Base-by-base conservation (phyloP, 805 yeast genomes). In the Candida michaelii region DNA sequence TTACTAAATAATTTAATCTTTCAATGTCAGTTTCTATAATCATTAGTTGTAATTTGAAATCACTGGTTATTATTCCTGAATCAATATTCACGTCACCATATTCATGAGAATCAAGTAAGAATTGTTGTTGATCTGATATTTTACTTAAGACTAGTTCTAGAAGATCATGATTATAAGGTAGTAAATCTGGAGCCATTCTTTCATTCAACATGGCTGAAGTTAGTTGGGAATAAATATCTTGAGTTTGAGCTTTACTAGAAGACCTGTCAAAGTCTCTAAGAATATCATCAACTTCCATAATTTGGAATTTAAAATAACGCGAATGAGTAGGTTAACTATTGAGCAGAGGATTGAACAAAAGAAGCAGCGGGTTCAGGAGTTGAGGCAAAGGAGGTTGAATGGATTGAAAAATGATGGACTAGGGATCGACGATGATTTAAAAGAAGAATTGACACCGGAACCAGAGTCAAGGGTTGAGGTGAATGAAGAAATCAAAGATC, bases 11-110 rank as follows among this genome's bases (percentile, higher is more conserved):
- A 53, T 83, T 88, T 23, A 89, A 77, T 43, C 99, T 69, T 54
- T 93, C 98, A 17, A 93, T 74, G 52, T 93, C 98, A 11, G 95
- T 84, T 57, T 93, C 99, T 52, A 91, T 82, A 17, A 95, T 78
- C 68, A 93, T 79, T 35, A 90, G 69, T 44, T 86, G 83, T 44
- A 91, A 63, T 56, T 90, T 90, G 62, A 82, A 81, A 47, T 83
- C 87, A 13, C 62, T 53, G 9, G 56, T 48, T 2, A 64, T 52
- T 1, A 63, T 50, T 1, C 69, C 67, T 1, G 59, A 46, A 9
- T 56, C 60, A 40, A 66, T 71, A 44, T 81, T 82, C 32, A 73
- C 70, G 38, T 78, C 79, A 40, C 85, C 86, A 29, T 85, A 67
- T 42, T 85, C 90, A 55, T 88, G 82, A 7, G 95, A 83, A 51